Percentiles rank a stretch among this genome's conserved stretches.
Conservation (phyloP, 2,329 filamentous ascomycete species). For the Beauveria brongniartii region DNA sequence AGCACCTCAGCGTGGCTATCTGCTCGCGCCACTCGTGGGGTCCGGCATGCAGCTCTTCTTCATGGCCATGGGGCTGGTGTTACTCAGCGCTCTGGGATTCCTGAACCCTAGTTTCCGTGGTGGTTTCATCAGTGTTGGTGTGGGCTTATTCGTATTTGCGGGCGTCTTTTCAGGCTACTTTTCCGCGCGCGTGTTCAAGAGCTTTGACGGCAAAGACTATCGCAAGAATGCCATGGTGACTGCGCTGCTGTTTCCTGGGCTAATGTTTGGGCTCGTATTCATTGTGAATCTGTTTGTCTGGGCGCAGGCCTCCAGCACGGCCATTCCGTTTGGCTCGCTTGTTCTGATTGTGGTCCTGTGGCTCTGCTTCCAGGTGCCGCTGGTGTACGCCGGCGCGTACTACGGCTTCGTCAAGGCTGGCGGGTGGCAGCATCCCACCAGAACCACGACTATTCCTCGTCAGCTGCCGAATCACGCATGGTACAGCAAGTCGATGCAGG, state of each 20-base stretch:
- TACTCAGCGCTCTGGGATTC: conserved; percentile 66
- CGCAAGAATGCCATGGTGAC: conserved; percentile 70
- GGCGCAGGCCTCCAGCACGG: conserved; percentile 82
- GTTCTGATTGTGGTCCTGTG: conserved; percentile 66
- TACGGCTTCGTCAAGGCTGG: conserved; percentile 61
- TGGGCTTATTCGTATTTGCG: conserved; percentile 76
- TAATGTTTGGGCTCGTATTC: conserved; percentile 67
- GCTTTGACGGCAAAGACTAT: conserved; percentile 69
- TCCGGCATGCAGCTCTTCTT: conserved; percentile 83
- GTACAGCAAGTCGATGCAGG: conserved; percentile 59
- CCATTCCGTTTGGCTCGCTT: conserved; percentile 74
- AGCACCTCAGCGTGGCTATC: conserved; percentile 57
- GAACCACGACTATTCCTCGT: conserved; percentile 61
- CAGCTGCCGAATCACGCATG: conserved; percentile 69
- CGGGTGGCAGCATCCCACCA: conserved; percentile 74
- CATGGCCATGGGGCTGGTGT: conserved; percentile 65
- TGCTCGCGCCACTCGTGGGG: conserved; percentile 73
- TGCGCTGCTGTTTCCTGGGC: conserved; percentile 68
- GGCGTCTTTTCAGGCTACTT: conserved; percentile 83
- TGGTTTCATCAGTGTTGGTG: conserved; percentile 76
- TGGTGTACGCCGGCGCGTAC: conserved; percentile 75
- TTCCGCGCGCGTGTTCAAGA: conserved; percentile 74
- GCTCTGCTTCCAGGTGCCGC: conserved; percentile 77
- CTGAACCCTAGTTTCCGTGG: conserved; percentile 85
- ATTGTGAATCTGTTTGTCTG: conserved; percentile 83